These are phyloP conservation scores for Phytophthora melonis DNA, from an alignment of 352 stramenopile genomes.

Conservation along the genomic window DNA sequence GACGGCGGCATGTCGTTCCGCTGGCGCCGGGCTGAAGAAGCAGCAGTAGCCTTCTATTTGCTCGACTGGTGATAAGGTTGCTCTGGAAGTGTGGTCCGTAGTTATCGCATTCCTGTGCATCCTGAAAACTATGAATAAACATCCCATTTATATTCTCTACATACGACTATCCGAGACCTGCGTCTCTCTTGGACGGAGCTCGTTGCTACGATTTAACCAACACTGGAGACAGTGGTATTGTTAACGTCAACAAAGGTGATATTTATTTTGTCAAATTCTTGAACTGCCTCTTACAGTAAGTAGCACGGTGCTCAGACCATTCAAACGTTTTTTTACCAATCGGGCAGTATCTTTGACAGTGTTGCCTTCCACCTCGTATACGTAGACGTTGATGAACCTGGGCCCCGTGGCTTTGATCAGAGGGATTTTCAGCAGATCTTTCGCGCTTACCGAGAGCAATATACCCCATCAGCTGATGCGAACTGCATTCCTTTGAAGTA, in stretches of 20 bases:
- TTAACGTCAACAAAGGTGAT: no score
- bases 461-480: not conserved
- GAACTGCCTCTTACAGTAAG: not conserved
- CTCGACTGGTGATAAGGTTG: no score
- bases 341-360: conserved; percentile 32
- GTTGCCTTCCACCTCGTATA: conserved; percentile 39
- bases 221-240: no score
- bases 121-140: no score
- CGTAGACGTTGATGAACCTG: conserved; percentile 28
- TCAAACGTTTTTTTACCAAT: conserved; percentile 26
- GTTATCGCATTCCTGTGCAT: no score
- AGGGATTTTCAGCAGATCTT: conserved; percentile 28
- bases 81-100: no score
- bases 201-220: no score
- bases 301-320: conserved; percentile 17
- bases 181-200: no score
- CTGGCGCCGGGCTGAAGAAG: not conserved
- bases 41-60: no score
- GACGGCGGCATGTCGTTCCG: not conserved
- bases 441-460: conserved; percentile 20
- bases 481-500: conserved; percentile 3
- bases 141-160: no score
- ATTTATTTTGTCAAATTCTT: not conserved
- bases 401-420: conserved; percentile 33
- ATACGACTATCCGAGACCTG: no score